Percentiles rank a stretch among this genome's conserved stretches.
Conservation (phyloP, 2,329 filamentous ascomycete species). For the Ophiosphaerella herpotricha region DNA sequence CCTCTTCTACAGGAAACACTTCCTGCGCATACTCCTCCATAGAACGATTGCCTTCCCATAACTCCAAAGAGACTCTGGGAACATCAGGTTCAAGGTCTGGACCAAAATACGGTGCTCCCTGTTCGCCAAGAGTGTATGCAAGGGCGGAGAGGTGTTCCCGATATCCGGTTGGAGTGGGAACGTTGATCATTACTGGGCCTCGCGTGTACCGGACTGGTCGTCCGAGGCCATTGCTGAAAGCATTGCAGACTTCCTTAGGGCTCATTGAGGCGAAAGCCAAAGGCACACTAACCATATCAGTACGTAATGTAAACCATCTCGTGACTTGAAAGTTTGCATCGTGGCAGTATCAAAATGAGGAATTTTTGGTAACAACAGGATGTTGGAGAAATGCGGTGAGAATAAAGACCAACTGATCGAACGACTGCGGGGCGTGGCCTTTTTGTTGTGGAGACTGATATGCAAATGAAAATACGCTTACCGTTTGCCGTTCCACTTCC, state of each 20-base stretch:
- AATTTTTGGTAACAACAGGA: conserved; percentile 11
- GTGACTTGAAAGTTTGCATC: conserved; percentile 12
- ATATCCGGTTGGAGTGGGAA: conserved; percentile 86
- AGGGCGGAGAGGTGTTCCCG: conserved; percentile 78
- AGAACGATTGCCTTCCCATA: conserved; percentile 91
- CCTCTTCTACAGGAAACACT: conserved; percentile 92
- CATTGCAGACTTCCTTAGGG: conserved; percentile 78
- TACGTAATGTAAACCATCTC: conserved; percentile 21
- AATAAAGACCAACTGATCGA: conserved; percentile 23
- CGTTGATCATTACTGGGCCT: conserved; percentile 79
- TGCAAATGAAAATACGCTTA: conserved; percentile 48
- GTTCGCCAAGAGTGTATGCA: conserved; percentile 63
- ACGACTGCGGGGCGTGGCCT: conserved; percentile 27
- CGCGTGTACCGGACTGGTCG: conserved; percentile 78
- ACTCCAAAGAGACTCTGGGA: conserved; percentile 73
- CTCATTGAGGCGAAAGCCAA: conserved; percentile 89
- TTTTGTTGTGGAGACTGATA: conserved; percentile 22
- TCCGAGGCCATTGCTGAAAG: conserved; percentile 78
- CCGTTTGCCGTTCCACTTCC: conserved; percentile 79
- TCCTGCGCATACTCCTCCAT: conserved; percentile 94
- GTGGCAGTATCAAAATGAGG: conserved; percentile 12
- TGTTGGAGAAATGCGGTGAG: conserved; percentile 10
- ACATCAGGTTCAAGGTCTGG: conserved; percentile 64
- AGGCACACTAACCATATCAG: conserved; percentile 66
- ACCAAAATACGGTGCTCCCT: conserved; percentile 65